Base-by-base conservation (phyloP, 495 filamentous ascomycete genomes). In the Pyronema domesticum region DNA sequence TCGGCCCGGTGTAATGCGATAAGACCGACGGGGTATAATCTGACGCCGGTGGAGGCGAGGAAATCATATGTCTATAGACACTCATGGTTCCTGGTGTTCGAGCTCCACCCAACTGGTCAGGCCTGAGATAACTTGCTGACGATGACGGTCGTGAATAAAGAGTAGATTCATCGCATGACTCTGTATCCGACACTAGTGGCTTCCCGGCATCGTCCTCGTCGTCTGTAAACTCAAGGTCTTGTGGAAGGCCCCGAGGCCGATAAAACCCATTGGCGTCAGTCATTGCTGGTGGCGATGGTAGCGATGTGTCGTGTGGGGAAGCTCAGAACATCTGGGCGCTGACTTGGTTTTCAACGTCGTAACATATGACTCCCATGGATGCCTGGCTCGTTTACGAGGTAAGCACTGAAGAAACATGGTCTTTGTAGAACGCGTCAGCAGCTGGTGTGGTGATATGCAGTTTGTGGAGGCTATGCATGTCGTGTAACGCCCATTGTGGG, bases 31-130 rank as follows among this genome's bases (percentile, higher is more conserved):
- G 84, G 63, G 15, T 68, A 67, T 42, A 85, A 60, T 43, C 73
- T 72, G 1, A 91, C 69, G 1, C 84, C 84, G 0, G 85, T 91
- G 0, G 84, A 83, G 0, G 82, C 83, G 56, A 88, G 67, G 62
- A 89, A 82, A 59, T 83, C 78, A 67, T 89, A 82, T 0, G 80
- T 77, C 70, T 3, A 88, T 60, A 0, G 62, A 64, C 46, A 11
- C 14, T 15, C 45, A 47, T 47, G 4, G 45, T 15, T 19, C 9
- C 45, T 7, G 45, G 45, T 19, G 45, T 47, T 19, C 45, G 45
- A 15, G n/a, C 23, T 19, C 45, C n/a, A n/a, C 14, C 23, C 14
- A 15, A 19, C 4, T 19, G n/a, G 23, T 42, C 39, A 13, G 39
- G 39, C 11, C 11, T 13, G 39, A 42, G 39, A 42, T 47, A 47